Evolutionary conservation across 2,329 filamentous ascomycete genomes (phyloP).

Genomic region (Beauveria bassiana): DNA sequence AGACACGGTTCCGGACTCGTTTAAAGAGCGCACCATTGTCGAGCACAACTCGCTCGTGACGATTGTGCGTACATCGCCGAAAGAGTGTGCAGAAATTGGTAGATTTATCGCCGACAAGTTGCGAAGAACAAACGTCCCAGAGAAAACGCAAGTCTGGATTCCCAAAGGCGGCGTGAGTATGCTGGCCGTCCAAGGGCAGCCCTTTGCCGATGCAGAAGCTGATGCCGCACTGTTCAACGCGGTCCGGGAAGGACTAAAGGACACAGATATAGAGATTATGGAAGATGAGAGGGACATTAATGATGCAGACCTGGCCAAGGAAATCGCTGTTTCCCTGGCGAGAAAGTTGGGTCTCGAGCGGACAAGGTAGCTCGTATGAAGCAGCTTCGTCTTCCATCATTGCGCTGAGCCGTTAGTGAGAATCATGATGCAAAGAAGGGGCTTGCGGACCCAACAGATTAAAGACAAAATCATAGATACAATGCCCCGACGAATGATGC

Average conservation of each 20-base stretch:
- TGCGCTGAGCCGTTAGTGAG: no score
- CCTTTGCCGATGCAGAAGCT: constrained; percentile 41
- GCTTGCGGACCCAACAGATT: background rate
- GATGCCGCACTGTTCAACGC: constrained; percentile 45
- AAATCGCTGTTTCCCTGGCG: constrained; percentile 36
- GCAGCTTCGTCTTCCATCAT: background rate
- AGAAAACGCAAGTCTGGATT: constrained; percentile 47
- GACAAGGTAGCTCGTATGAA: background rate
- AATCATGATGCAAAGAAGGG: background rate
- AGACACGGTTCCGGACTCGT: constrained; percentile 47
- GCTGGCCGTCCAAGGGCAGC: constrained; percentile 43
- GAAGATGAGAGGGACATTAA: constrained; percentile 47
- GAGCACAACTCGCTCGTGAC: constrained; percentile 62
- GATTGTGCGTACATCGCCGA: constrained; percentile 53
- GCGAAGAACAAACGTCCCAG: constrained; percentile 27
- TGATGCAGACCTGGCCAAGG: constrained; percentile 40
- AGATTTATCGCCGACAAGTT: constrained; percentile 48
- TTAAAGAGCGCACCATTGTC: constrained; percentile 42
- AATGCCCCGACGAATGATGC: no score
- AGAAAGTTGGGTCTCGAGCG: constrained; percentile 19
- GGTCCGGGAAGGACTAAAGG: constrained; percentile 40
- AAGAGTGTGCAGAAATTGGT: constrained; percentile 50
- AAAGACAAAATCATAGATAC: no score
- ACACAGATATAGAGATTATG: constrained; percentile 39
- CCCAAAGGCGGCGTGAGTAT: constrained; percentile 55